Base-by-base conservation (phyloP, 2,329 filamentous ascomycete species). In the Penicillium brevicompactum region DNA sequence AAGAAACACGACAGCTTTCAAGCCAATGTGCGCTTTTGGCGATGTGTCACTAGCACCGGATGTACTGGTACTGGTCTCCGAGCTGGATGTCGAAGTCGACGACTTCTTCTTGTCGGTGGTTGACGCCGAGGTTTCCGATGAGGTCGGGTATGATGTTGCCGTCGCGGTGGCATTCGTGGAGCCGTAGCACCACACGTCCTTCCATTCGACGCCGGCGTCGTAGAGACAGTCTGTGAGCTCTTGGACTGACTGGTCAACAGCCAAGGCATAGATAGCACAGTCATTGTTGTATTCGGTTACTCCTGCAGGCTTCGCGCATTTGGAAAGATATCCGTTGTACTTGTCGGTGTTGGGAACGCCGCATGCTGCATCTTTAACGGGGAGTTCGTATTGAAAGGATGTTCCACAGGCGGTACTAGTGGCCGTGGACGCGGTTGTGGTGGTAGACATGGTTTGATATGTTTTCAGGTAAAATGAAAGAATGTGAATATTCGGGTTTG, bases 181-280 rank as follows among this genome's bases (percentile, higher is more conserved):
- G 1, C 63, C 61, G 24, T 52, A 44, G 21, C 65, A 69, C 62
- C 65, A 69, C 3, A 67, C 66, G 51, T 68, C 62, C 13, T 61
- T 51, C 59, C 62, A 68, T 1, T 50, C 46, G 2, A 69, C 59
- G 1, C 60, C 61, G 1, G 57, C 59, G 3, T 64, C 49, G 32
- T 65, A 69, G 4, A 69, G 57, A 41, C 67, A 69, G 8, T 62
- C 47, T 2, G 58, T 69, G 13, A 69, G 60, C 3, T 63, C 53
- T n/a, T 67, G 52, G 18, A 67, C 59, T 11, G 58, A 64, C 38
- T 69, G 66, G 30, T 57, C 59, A 4, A 58, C 44, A 1, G 66
- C 63, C 1, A 62, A 59, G 11, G 54, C 55, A 42, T 59, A 67
- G 16, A 68, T 37, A 9, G 66, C 66, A 40, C 64, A 69, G 18